Base-by-base conservation (phyloP, 805 yeast species). In the Cyberlindnera xishuangbannaensis region DNA sequence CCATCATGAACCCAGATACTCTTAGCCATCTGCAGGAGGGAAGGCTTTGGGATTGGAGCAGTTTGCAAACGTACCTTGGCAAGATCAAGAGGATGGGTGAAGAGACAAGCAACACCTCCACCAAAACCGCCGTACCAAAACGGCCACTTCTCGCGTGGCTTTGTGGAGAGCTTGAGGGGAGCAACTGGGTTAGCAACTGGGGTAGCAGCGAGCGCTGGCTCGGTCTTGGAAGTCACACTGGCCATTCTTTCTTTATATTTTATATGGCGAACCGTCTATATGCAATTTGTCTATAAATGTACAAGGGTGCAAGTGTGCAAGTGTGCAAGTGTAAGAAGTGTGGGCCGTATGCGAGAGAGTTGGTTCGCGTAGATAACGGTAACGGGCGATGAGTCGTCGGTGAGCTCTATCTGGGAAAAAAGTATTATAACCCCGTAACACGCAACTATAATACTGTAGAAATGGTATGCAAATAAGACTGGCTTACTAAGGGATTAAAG, bases 1-100 rank as follows among this genome's bases (percentile, higher is more conserved):
- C 85, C 94, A 55, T 84, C 92, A 34, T 65, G 56, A n/a, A 59
- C 65, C 18, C 76, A 58, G 14, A 83, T 80, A 32, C 66, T 68
- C 24, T 57, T 55, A n/a, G 82, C 67, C 73, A 85, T 81, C 6
- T 72, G 61, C 7, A 73, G 52, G 43, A 85, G 64, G 0, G 76
- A 65, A 35, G 75, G 81, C 26, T 85, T 85, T 4, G 83, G 81
- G 10, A 58, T 62, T 1, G 70, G 53, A 4, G 94, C 87, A 0
- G 95, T 81, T 55, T 85, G 95, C 53, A 85, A 64, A 31, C 95
- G 72, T 7, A 87, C 95, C 51, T 85, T 85, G 3, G 95, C 92
- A 27, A 85, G 64, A 55, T 85, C 95, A 39, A 85, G 63, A 4
- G 95, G 95, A 59, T 85, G 95, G 2, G 86, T 78, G 30, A 71